phyloP scores from a whole-genome alignment of 306 rosid species.

The Mimosa bimucronata region DNA sequence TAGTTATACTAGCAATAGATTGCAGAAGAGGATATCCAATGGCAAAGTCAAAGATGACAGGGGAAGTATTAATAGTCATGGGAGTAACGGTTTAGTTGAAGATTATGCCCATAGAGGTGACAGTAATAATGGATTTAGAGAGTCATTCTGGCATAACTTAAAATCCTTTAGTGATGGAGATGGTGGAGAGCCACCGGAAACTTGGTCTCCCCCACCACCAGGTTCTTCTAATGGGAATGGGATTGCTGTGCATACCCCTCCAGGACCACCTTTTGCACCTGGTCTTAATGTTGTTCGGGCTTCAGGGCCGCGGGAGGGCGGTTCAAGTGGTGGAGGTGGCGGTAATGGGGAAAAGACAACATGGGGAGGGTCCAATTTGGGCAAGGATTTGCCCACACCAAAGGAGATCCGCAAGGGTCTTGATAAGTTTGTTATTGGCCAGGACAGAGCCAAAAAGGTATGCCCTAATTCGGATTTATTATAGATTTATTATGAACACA shows the following conservation, averaged over 20 bases:
- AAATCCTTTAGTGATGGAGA: slow-evolving; percentile 47
- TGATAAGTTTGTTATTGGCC: slow-evolving; percentile 95
- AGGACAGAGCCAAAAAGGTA: slow-evolving; percentile 90
- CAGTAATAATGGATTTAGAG: slow-evolving; percentile 50
- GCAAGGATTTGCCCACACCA: slow-evolving; percentile 89
- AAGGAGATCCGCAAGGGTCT: slow-evolving; percentile 92
- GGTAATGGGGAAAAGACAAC: slow-evolving; percentile 54
- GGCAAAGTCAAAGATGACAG: slow-evolving; percentile 43
- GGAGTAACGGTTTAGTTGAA: slow-evolving; percentile 34
- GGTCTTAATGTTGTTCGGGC: slow-evolving; percentile 75
- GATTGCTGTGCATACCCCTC: slow-evolving; percentile 87
- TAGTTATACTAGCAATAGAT: slow-evolving; percentile 29
- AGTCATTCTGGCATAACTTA: slow-evolving; percentile 63
- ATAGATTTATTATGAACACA: slow-evolving; percentile 1
- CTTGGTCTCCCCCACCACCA: slow-evolving; percentile 65
- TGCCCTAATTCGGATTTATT: background rate
- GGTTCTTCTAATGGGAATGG: slow-evolving; percentile 59
- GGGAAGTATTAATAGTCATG: slow-evolving; percentile 32
- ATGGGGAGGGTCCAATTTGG: slow-evolving; percentile 96
- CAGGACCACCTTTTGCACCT: slow-evolving; percentile 88
- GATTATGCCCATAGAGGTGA: slow-evolving; percentile 35
- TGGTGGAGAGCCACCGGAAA: slow-evolving; percentile 74
- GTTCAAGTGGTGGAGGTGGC: slow-evolving; percentile 48
- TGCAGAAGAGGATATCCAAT: slow-evolving; percentile 42
- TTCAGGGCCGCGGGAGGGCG: slow-evolving; percentile 50